Evolutionary conservation across 2,329 filamentous ascomycete species (phyloP), one percentile per base, ranked within the genome.

Genomic region (Colletotrichum sp.): DNA sequence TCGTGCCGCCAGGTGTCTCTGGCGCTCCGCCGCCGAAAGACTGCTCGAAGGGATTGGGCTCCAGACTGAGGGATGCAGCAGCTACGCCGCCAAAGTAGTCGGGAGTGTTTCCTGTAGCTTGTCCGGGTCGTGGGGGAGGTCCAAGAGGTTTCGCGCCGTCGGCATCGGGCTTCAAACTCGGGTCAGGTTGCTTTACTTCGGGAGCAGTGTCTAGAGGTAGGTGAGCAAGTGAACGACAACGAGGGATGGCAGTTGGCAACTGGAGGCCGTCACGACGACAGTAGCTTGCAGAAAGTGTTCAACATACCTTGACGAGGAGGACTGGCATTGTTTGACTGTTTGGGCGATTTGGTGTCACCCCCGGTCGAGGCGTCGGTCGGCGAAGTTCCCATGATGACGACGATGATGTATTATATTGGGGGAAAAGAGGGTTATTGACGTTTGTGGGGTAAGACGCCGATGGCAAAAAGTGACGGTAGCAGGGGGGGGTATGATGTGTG

Each of bases 1-100:
- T 93, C 75, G 92, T 93, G 78, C 91, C 94, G 79, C 95, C 94
- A 18, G 96, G 96, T 36, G 96, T 98, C 84, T 98, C 95, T 79
- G 92, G 91, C 28, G 89, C 86, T 77, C 89, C 87, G 66, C 88
- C 88, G 79, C 91, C 93, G 83, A 99, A 99, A 8, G 96, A 98
- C 85, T 97, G 95, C 84, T 98, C 97, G 82, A 99, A 98, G 10
- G 97, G 96, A 85, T 99, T 98, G 76, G 96, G 96, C 88, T 98
- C 97, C 84, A 94, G 91, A 80, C 91, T 93, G 83, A 96, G 85
- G 69, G 89, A 90, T 79, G 86, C 88, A 80, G 83, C 85, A 76
- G 82, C 89, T 77, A 90, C 88, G 74, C 87, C 89, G 68, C 90
- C 90, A 84, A 95, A 95, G 85, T 94, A 95, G 81, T 95, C 93